Evolutionary conservation across 2,329 filamentous ascomycete genomes (phyloP).

Genomic region (Aspergillus brunneoviolaceus): DNA sequence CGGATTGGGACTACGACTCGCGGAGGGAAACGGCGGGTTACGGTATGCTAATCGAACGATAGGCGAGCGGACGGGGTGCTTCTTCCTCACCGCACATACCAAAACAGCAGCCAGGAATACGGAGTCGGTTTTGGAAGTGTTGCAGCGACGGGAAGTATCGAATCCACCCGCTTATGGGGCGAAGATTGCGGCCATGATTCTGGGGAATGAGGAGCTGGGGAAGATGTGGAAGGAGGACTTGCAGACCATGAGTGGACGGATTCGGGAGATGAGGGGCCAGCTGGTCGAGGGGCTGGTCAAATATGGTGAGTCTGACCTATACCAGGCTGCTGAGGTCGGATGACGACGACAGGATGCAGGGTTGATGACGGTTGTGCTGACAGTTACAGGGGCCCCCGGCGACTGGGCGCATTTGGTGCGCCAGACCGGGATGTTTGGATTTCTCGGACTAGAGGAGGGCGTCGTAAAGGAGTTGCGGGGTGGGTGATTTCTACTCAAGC

Average conservation of each 20-base stretch:
- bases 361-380: background rate
- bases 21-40: background rate
- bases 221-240: slow-evolving; percentile 87
- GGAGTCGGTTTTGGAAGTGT: slow-evolving; percentile 14
- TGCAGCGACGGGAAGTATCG: slow-evolving; percentile 71
- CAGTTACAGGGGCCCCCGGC: slow-evolving; percentile 73
- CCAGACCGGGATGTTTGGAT: slow-evolving; percentile 98
- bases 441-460: slow-evolving; percentile 51
- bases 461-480: slow-evolving; percentile 43
- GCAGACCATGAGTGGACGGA: slow-evolving; percentile 84
- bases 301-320: background rate
- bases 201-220: slow-evolving; percentile 75
- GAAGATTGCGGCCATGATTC: slow-evolving; percentile 73
- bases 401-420: slow-evolving; percentile 60
- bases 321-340: too few species aligned
- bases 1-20: too few species aligned
- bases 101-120: slow-evolving; percentile 10
- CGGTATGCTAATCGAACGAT: background rate
- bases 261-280: slow-evolving; percentile 80
- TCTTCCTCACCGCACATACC: slow-evolving; percentile 1
- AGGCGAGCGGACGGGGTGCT: slow-evolving; percentile 18
- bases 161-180: slow-evolving; percentile 93
- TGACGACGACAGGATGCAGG: too few species aligned
- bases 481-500: slow-evolving; percentile 4
- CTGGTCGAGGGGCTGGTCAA: slow-evolving; percentile 60